Evolutionary conservation across 257 asterid genomes (phyloP).

Genomic region (Agastache rugosa): DNA sequence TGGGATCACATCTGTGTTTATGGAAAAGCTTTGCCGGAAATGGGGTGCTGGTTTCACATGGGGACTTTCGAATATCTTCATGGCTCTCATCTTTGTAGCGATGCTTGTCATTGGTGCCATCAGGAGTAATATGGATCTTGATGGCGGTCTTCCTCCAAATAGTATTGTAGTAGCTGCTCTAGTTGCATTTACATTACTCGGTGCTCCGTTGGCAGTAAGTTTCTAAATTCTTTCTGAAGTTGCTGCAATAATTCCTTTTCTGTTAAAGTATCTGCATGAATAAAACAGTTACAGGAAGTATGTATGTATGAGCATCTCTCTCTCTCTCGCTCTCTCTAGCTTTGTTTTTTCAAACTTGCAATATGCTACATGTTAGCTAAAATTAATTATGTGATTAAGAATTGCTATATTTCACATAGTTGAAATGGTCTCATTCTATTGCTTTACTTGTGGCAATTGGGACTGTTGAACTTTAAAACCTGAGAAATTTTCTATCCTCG

Average conservation of each 20-base stretch:
- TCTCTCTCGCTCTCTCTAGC: background rate
- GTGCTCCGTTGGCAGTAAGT: slow-evolving; percentile 87
- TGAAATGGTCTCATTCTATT: background rate
- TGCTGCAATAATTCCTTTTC: background rate
- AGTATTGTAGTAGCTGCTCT: slow-evolving; percentile 76
- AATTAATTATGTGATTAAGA: background rate
- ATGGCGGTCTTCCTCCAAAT: slow-evolving; percentile 55
- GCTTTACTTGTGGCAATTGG: no score
- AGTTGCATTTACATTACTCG: slow-evolving; percentile 72
- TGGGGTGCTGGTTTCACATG: slow-evolving; percentile 92
- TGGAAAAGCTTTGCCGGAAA: slow-evolving; percentile 87
- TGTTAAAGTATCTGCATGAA: background rate
- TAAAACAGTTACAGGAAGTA: background rate
- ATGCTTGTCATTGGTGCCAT: slow-evolving; percentile 66
- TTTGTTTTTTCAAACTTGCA: background rate
- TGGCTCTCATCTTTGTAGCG: slow-evolving; percentile 73
- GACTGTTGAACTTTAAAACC: background rate
- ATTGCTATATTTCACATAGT: background rate
- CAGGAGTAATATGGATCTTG: slow-evolving; percentile 52
- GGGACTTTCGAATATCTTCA: slow-evolving; percentile 78
- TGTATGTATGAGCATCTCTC: background rate
- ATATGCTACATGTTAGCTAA: background rate
- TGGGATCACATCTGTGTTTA: slow-evolving; percentile 80
- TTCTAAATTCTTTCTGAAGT: slow-evolving; percentile 27
- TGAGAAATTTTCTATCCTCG: background rate